phyloP scores from a whole-genome alignment of 331 rosid genomes.

The Rosa hybrid region DNA sequence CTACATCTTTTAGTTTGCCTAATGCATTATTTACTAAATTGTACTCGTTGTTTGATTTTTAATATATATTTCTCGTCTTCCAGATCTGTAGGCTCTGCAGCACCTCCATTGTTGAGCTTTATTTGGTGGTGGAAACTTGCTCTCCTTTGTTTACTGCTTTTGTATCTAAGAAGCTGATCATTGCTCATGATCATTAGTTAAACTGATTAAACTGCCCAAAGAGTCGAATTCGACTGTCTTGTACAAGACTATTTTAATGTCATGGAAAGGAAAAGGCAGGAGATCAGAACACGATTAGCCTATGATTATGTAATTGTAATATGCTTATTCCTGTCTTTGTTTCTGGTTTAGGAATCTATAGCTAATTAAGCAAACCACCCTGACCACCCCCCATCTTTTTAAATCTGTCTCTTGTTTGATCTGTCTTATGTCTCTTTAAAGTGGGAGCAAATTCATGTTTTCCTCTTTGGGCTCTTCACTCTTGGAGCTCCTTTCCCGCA shows the following conservation, averaged over 20 bases:
- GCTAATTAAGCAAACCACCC: constrained; percentile 29
- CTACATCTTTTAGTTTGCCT: not conserved
- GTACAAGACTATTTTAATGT: constrained; percentile 9
- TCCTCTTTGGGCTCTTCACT: not conserved
- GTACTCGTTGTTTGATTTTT: not conserved
- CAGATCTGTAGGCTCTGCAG: constrained; percentile 59
- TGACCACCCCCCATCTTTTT: constrained; percentile 25
- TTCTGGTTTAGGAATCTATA: constrained; percentile 58
- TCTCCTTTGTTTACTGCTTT: constrained; percentile 38
- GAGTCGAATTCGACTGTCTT: constrained; percentile 1
- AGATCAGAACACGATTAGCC: constrained; percentile 33
- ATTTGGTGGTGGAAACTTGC: constrained; percentile 49
- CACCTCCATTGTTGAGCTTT: constrained; percentile 32
- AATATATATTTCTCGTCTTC: not conserved
- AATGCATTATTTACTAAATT: not conserved
- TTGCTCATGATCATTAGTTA: not conserved
- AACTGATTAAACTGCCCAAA: not conserved
- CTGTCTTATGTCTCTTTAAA: not conserved
- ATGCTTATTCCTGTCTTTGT: constrained; percentile 66
- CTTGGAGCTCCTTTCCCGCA: not conserved
- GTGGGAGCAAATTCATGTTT: not conserved
- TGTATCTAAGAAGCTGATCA: constrained; percentile 51
- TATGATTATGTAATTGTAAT: constrained; percentile 39
- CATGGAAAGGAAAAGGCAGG: constrained; percentile 24
- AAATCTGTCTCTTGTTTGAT: not conserved